Conservation (phyloP, 2,329 filamentous ascomycete species). For the Curvularia sp. region DNA sequence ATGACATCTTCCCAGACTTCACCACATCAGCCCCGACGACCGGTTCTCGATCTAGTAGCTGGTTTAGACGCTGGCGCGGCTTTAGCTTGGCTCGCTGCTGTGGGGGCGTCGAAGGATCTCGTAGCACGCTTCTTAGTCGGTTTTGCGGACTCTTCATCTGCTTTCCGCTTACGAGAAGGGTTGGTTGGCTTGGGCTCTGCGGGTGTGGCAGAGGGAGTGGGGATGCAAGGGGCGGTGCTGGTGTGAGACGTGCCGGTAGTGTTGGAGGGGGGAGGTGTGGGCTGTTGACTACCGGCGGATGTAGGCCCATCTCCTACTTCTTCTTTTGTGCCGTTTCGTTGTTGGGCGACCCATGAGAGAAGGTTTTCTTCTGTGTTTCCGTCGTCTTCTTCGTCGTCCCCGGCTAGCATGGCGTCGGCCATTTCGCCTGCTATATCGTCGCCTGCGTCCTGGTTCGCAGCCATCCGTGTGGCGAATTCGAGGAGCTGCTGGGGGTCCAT, state of each 20-base stretch:
- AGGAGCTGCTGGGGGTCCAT: slow-evolving; percentile 54
- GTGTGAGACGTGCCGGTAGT: slow-evolving; percentile 22
- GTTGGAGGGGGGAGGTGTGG: slow-evolving; percentile 35
- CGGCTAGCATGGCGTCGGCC: slow-evolving; percentile 52
- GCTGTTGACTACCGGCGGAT: slow-evolving; percentile 22
- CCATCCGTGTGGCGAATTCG: slow-evolving; percentile 54
- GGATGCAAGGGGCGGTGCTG: slow-evolving; percentile 11
- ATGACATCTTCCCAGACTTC: neutral
- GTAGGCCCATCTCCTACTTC: slow-evolving; percentile 18
- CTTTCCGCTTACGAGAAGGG: slow-evolving; percentile 45
- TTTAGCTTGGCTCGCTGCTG: slow-evolving; percentile 45
- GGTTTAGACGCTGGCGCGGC: slow-evolving; percentile 24
- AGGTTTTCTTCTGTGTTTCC: slow-evolving; percentile 39
- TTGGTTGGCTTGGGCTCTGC: slow-evolving; percentile 14
- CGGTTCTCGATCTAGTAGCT: slow-evolving; percentile 14
- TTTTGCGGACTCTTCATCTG: slow-evolving; percentile 25
- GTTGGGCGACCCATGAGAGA: slow-evolving; percentile 43
- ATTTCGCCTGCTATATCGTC: slow-evolving; percentile 54
- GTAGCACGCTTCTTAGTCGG: slow-evolving; percentile 41
- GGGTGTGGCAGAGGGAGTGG: slow-evolving; percentile 6
- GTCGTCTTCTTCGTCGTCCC: slow-evolving; percentile 42
- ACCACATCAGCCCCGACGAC: neutral
- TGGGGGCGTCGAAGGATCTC: slow-evolving; percentile 46
- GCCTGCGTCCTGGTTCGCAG: slow-evolving; percentile 49
- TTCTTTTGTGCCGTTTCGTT: slow-evolving; percentile 26